phyloP scores from a whole-genome alignment of 2,329 filamentous ascomycete species.

The Claviceps monticola region DNA sequence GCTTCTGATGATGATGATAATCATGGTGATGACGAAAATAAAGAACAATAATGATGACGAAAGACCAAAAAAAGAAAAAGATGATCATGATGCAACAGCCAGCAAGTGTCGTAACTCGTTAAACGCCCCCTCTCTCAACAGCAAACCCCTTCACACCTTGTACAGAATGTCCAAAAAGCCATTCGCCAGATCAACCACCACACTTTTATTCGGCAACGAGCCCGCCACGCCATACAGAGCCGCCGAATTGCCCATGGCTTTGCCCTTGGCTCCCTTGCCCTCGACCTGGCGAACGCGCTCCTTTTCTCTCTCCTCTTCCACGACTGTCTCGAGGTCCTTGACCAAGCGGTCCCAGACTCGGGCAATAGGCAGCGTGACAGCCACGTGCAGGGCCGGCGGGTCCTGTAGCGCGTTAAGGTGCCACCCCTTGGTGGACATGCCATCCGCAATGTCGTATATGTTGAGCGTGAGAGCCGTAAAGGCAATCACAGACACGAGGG shows the following conservation, averaged over 20 bases:
- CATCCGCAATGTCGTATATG: conserved; percentile 89
- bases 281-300: conserved; percentile 58
- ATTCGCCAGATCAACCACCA: conserved; percentile 78
- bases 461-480: conserved; percentile 76
- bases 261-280: conserved; percentile 50
- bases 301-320: conserved; percentile 67
- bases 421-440: conserved; percentile 74
- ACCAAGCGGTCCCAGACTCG: conserved; percentile 70
- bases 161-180: conserved; percentile 90
- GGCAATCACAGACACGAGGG: conserved; percentile 79
- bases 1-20: neutral
- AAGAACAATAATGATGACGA: neutral
- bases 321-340: conserved; percentile 51
- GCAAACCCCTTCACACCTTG: conserved; percentile 46
- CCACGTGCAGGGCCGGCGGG: conserved; percentile 84
- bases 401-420: conserved; percentile 89
- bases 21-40: neutral
- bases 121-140: neutral
- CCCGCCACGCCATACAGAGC: conserved; percentile 92
- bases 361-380: conserved; percentile 77
- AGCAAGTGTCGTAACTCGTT: neutral
- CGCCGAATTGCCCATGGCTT: conserved; percentile 63
- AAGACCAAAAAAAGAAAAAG: neutral
- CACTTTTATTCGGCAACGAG: conserved; percentile 86
- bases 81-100: neutral